Evolutionary conservation across 2,329 filamentous ascomycete genomes (phyloP).

Genomic region (Hypoxylon sp.): DNA sequence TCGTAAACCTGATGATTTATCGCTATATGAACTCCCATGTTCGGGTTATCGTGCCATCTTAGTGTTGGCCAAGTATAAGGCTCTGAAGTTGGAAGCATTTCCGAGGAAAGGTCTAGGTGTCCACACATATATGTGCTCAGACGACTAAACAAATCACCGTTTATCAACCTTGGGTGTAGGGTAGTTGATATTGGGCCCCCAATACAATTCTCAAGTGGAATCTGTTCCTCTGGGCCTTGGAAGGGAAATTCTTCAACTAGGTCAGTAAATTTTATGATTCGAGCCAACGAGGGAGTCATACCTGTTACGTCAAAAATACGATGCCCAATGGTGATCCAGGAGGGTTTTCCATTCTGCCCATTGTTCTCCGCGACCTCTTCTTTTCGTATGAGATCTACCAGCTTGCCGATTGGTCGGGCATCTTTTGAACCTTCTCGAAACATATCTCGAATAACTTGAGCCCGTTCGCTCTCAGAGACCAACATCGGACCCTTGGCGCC

Average conservation of each 20-base stretch:
- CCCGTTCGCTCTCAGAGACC: too few relatives aligned
- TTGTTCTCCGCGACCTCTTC: constrained; percentile 21
- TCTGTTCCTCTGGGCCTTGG: not conserved
- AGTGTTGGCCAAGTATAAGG: constrained; percentile 26
- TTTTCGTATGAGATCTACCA: constrained; percentile 1
- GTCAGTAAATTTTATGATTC: constrained; percentile 3
- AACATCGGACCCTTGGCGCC: constrained; percentile 8
- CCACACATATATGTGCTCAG: constrained; percentile 23
- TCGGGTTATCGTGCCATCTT: constrained; percentile 33
- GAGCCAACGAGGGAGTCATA: too few relatives aligned
- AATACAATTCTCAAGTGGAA: not conserved
- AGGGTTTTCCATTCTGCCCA: constrained; percentile 13
- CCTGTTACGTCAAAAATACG: constrained; percentile 19
- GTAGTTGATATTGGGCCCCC: constrained; percentile 11
- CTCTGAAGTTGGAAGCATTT: too few relatives aligned
- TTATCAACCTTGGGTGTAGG: too few relatives aligned
- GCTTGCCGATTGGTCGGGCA: constrained; percentile 10
- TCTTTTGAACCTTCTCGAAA: not conserved
- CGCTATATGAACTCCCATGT: constrained; percentile 27
- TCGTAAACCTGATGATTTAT: constrained; percentile 28
- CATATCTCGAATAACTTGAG: too few relatives aligned
- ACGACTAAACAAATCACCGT: too few relatives aligned
- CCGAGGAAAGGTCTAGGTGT: constrained; percentile 14
- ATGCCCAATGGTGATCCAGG: constrained; percentile 7
- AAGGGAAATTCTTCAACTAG: constrained; percentile 9